These are phyloP conservation scores for Flaveria brownii DNA, from an alignment of 129 eudicot genomes.

Conservation along the genomic window DNA sequence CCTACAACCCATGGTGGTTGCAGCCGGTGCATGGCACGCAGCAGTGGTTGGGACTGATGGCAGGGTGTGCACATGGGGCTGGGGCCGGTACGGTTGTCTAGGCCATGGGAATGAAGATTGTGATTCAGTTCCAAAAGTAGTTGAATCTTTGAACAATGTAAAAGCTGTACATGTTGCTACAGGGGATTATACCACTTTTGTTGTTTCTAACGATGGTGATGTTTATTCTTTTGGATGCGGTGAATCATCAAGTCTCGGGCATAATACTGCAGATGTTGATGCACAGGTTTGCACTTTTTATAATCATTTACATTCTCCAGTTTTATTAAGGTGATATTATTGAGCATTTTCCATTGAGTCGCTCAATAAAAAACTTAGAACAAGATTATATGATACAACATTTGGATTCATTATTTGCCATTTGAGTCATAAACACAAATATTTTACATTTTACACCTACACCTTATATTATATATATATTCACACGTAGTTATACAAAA, in stretches of 20 bases:
- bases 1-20: conserved; percentile 82
- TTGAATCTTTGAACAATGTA: conserved; percentile 67
- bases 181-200: conserved; percentile 94
- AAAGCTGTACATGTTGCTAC: conserved; percentile 98
- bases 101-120: conserved; percentile 98
- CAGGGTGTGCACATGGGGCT: conserved; percentile 96
- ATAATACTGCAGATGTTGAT: conserved; percentile 58
- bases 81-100: conserved; percentile 89
- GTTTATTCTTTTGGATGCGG: conserved; percentile 97
- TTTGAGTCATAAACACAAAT: too few species aligned
- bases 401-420: too few species aligned
- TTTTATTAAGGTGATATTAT: neutral
- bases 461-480: too few species aligned
- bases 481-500: too few species aligned
- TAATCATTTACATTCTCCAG: neutral
- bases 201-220: conserved; percentile 75
- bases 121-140: conserved; percentile 91
- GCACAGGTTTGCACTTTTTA: conserved; percentile 55
- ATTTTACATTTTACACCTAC: too few species aligned
- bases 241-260: conserved; percentile 96
- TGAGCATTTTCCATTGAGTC: neutral
- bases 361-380: too few species aligned
- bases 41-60: conserved; percentile 95
- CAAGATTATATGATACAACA: neutral
- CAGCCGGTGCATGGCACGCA: conserved; percentile 99